Conservation (phyloP, 148 eudicot genomes). For the Euryodendron excelsum region DNA sequence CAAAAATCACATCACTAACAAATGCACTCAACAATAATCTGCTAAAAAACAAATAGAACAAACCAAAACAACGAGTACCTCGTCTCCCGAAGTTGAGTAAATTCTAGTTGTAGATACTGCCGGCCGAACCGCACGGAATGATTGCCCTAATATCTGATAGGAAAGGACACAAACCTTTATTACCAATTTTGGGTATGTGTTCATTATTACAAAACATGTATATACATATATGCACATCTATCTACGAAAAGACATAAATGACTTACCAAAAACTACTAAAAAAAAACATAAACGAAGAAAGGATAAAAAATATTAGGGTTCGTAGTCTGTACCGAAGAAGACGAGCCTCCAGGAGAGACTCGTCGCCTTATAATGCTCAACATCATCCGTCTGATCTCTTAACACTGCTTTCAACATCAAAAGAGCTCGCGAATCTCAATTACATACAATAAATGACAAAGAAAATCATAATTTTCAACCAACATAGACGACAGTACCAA, state of each 20-base stretch:
- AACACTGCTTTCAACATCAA: constrained; percentile 10
- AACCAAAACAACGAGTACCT: constrained; percentile 24
- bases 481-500: not conserved
- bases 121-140: constrained; percentile 22
- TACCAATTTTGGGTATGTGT: not conserved
- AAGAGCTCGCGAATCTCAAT: not conserved
- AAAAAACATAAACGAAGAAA: not conserved
- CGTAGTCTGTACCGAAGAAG: constrained; percentile 30
- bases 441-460: not conserved
- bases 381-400: constrained; percentile 26
- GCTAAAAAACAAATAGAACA: not conserved
- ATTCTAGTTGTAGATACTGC: constrained; percentile 20
- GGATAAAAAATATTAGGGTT: not conserved
- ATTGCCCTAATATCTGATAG: constrained; percentile 31
- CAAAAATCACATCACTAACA: not conserved
- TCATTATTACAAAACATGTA: not conserved
- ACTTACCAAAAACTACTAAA: not conserved
- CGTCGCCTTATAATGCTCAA: constrained; percentile 47
- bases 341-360: constrained; percentile 34
- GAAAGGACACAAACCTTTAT: not conserved
- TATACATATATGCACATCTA: not conserved
- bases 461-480: not conserved
- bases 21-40: not conserved
- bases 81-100: constrained; percentile 18
- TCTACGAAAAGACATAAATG: not conserved